Evolutionary conservation across 2,329 filamentous ascomycete genomes (phyloP).

Genomic region (Calonectria pauciramosa): DNA sequence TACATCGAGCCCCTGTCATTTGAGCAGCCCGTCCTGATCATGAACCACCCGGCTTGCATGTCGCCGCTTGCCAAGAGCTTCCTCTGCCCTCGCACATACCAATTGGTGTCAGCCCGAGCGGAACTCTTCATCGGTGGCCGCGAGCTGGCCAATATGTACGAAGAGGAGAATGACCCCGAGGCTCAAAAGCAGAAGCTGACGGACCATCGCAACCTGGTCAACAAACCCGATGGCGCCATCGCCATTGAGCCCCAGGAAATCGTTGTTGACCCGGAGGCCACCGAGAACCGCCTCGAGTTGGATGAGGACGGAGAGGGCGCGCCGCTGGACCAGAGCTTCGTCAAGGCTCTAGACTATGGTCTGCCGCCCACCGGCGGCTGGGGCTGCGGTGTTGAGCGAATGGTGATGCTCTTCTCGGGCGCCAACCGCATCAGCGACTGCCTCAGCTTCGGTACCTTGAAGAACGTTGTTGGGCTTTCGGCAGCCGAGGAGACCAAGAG

Average conservation of each 20-base stretch:
- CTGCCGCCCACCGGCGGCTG: constrained; percentile 97
- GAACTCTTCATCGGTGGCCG: constrained; percentile 86
- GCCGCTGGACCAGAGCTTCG: constrained; percentile 82
- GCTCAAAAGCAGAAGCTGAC: constrained; percentile 88
- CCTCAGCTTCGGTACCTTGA: constrained; percentile 88
- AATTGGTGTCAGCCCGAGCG: constrained; percentile 83
- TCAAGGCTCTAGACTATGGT: constrained; percentile 87
- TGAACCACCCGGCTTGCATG: constrained; percentile 89
- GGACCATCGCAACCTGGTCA: constrained; percentile 60
- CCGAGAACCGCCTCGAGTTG: constrained; percentile 24
- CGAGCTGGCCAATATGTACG: constrained; percentile 96
- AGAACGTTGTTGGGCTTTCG: constrained; percentile 72
- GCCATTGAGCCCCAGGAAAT: constrained; percentile 45
- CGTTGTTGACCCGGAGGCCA: constrained; percentile 55
- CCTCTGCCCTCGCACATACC: constrained; percentile 74
- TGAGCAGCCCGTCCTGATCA: constrained; percentile 83
- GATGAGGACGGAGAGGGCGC: constrained; percentile 61
- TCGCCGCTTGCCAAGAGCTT: constrained; percentile 93
- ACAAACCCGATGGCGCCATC: constrained; percentile 50
- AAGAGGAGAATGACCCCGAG: constrained; percentile 95
- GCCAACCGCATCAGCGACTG: constrained; percentile 86
- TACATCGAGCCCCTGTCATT: constrained; percentile 85
- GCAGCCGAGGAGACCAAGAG: constrained; percentile 49
- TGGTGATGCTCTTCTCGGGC: constrained; percentile 92
- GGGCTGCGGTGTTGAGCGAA: constrained; percentile 92